These are phyloP conservation scores for Zostera marina DNA, from an alignment of 116 monocot genomes.

Conservation along the genomic window DNA sequence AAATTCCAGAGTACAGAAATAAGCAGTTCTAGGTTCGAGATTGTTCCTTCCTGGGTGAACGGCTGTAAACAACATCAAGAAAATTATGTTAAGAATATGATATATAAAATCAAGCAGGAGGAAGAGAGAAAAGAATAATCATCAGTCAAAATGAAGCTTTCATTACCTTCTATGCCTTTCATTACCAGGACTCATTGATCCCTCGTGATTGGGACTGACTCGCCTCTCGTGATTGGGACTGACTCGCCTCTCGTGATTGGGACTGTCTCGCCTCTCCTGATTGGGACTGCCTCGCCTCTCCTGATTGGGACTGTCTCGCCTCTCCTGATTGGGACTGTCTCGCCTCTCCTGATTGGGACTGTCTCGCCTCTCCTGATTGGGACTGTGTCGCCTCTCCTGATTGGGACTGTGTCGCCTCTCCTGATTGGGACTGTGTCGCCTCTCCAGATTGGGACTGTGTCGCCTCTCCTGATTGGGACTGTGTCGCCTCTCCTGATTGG, in stretches of 20 bases:
- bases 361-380: constrained; percentile 27
- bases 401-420: constrained; percentile 40
- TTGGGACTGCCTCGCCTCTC: constrained; percentile 34
- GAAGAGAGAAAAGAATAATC: no score
- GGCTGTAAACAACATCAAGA: not conserved
- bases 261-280: constrained; percentile 33
- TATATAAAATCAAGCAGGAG: no score
- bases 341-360: constrained; percentile 40
- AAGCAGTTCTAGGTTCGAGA: not conserved
- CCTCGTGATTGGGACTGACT: constrained; percentile 33
- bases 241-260: constrained; percentile 27
- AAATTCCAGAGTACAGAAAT: not conserved
- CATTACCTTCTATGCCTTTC: constrained; percentile 43
- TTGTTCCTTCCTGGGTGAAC: constrained; percentile 3
- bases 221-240: constrained; percentile 40
- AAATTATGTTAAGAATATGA: not conserved
- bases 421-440: constrained; percentile 41
- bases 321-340: constrained; percentile 33
- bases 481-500: constrained; percentile 30
- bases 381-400: constrained; percentile 38
- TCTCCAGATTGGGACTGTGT: constrained; percentile 37
- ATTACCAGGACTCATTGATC: constrained; percentile 36
- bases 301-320: constrained; percentile 35
- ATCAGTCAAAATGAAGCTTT: not conserved
- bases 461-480: constrained; percentile 40